Evolutionary conservation across 176 grass and related monocot genomes (phyloP), one percentile per base, ranked within the genome.

Genomic region (Bothriochloa decipiens): DNA sequence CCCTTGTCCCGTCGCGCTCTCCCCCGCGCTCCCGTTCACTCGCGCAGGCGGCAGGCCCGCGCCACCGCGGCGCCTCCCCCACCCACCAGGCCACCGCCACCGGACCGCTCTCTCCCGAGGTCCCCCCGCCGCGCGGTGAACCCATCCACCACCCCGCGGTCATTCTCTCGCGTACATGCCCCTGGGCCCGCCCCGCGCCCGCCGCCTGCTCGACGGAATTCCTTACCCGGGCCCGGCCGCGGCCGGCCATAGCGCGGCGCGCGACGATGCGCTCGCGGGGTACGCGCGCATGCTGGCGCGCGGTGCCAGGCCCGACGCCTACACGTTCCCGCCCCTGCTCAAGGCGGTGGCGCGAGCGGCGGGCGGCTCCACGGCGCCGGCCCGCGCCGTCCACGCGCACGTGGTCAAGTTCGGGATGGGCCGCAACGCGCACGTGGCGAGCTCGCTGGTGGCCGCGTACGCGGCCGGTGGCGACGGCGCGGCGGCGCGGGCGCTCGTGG

Each of bases 251-350:
- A 7, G 17, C 11, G 74, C 89, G 25, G 79, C 72, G 45, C 29
- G 9, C 33, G 75, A 49, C 27, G 88, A 83, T 4, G 96, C 88
- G 27, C 42, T 92, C 13, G 76, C 42, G 18, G 65, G 53, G 0
- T 96, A 96, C 85, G 68, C 71, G n/a, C 63, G 49, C 40, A 89
- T 91, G 96, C 78, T 99, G 72, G 84, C 87, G 4, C 78, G 75
- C 23, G 96, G 96, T 8, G 68, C 4, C 61, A 79, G 35, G 10
- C 91, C 96, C 22, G 74, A 92, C 70, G 84, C 45, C 39, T 89
- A 98, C 86, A 99, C 91, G 28, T 94, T 99, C 75, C 86, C 85
- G 41, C 64, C 84, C 70, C 74, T 99, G 81, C 80, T 98, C 68
- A 95, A 92, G 88, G 83, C 77, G 33, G 86, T 89, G 57, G 72